Percentiles rank a stretch among this genome's conserved stretches.
Evolutionary conservation across 805 yeast species (phyloP).

Genomic region (Hanseniaspora lachancei): DNA sequence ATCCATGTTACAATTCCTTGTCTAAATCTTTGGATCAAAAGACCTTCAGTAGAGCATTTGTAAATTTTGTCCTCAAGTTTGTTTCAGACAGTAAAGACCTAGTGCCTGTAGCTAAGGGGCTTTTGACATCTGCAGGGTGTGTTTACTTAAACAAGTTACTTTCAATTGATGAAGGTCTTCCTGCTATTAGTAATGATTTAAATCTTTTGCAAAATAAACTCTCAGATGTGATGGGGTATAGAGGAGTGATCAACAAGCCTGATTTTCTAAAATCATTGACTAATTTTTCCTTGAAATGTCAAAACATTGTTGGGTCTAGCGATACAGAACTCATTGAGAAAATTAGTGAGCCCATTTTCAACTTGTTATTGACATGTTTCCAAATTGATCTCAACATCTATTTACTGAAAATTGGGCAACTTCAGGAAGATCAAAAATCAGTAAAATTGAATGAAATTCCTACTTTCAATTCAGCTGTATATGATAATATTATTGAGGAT

Average conservation of each 20-base stretch:
- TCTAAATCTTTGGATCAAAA: background rate
- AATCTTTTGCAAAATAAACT: constrained; percentile 13
- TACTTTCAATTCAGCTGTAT: constrained; percentile 20
- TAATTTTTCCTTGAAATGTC: constrained; percentile 4
- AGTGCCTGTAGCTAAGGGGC: constrained; percentile 24
- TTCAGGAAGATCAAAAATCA: constrained; percentile 22
- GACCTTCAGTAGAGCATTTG: constrained; percentile 6
- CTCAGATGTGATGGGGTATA: constrained; percentile 4
- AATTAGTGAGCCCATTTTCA: constrained; percentile 23
- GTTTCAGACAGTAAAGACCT: constrained; percentile 24
- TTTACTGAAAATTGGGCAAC: constrained; percentile 30
- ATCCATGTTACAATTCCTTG: constrained; percentile 33
- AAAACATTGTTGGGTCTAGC: background rate
- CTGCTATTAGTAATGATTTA: constrained; percentile 17
- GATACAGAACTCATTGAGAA: background rate
- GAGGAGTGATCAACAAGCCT: constrained; percentile 9
- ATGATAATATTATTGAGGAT: constrained; percentile 3
- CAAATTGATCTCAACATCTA: constrained; percentile 36
- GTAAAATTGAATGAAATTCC: constrained; percentile 24
- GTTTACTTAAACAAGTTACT: constrained; percentile 23
- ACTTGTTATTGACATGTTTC: constrained; percentile 31
- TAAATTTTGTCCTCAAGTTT: constrained; percentile 29
- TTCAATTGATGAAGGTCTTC: constrained; percentile 13
- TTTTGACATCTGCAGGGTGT: constrained; percentile 28
- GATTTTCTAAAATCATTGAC: constrained; percentile 6